Evolutionary conservation across 495 filamentous ascomycete genomes (phyloP), one percentile per base, ranked within the genome.

Genomic region (Aspergillus incahuasiensis): DNA sequence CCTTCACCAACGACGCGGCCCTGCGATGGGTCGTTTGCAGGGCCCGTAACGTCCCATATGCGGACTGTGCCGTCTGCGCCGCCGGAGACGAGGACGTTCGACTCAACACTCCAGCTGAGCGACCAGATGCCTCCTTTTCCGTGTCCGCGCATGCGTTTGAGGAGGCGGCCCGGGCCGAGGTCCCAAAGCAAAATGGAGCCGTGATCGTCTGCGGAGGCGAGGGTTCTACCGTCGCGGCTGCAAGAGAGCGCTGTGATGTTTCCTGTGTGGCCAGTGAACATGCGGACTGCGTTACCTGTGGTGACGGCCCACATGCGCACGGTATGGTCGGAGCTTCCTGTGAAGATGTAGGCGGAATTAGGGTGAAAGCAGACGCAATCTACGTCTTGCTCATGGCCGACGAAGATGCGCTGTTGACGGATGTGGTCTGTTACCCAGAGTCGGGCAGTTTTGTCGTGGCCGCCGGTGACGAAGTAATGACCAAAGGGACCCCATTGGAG

Each of bases 261-360:
- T 16, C 91, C 88, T 2, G 85, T 85, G 58, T 97, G 95, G 18
- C 94, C 95, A 3, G 87, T 92, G 67, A 97, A 97, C 63, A 97
- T 81, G 18, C 94, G 87, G 0, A 96, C 89, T 40, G 88, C 86
- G 53, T 85, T 85, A 19, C 94, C 94, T 7, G 83, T 90, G 1
- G 79, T 75, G n/a, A 96, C 77, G n/a, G 88, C 82, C 92, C 94
- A 98, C 92, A 98, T 97, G 18, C 94, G 86, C 19, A 97, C 89
- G 0, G 91, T 91, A 71, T 89, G 89, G 69, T 98, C 94, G 43
- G 79, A 85, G 47, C 88, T 91, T 0, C 86, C 90, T 1, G 94
- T 96, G 73, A 97, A 96, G 46, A 96, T 73, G 59, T 97, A 97
- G 5, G 85, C 82, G 6, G 87, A 88, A 67, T 97, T 98, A 2